A percentile compares a stretch with the other conserved stretches of the same genome.
These are phyloP conservation scores for Berkeleyomyces rouxiae DNA, from an alignment of 2,329 filamentous ascomycete genomes.

Conservation along the genomic window DNA sequence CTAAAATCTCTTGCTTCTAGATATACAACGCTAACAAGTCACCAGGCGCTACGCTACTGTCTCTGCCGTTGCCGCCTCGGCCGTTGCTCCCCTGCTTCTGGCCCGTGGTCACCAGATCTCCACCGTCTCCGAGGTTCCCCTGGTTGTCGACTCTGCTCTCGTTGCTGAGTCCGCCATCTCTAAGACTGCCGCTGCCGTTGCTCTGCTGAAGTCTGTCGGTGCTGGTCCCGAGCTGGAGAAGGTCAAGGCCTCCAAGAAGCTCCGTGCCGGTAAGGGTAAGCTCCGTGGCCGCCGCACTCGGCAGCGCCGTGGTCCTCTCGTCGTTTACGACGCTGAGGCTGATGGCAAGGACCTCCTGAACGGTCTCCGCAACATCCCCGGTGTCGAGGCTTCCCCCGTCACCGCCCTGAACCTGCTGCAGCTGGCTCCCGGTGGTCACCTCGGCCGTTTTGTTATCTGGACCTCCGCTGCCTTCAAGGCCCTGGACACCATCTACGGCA, in stretches of 20 bases:
- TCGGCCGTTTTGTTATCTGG: conserved; percentile 98
- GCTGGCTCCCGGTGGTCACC: conserved; percentile 95
- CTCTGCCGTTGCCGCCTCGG: conserved; percentile 92
- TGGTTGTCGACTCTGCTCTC: conserved; percentile 82
- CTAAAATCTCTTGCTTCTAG: background rate
- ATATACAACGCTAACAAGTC: conserved; percentile 17
- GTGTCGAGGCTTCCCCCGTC: conserved; percentile 91
- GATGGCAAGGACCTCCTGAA: conserved; percentile 88
- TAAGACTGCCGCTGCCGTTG: conserved; percentile 78
- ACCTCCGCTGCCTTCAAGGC: conserved; percentile 92
- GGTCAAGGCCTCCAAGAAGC: conserved; percentile 91
- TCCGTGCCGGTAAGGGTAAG: conserved; percentile 98
- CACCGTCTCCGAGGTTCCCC: conserved; percentile 85
- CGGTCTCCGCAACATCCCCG: conserved; percentile 97
- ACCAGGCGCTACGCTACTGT: conserved; percentile 85
- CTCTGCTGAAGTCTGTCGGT: conserved; percentile 80
- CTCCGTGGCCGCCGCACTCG: conserved; percentile 88
- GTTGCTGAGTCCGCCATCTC: conserved; percentile 64
- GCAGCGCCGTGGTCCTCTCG: conserved; percentile 92
- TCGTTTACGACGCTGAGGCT: conserved; percentile 90
- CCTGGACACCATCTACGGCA: conserved; percentile 92
- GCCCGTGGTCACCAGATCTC: conserved; percentile 94
- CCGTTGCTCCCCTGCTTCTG: conserved; percentile 83
- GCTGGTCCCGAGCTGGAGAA: conserved; percentile 83
- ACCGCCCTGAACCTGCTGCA: conserved; percentile 95